Percentiles rank a stretch among this genome's conserved stretches.
Evolutionary conservation across 2,329 filamentous ascomycete species (phyloP).

Genomic region (Colletotrichum agaves): DNA sequence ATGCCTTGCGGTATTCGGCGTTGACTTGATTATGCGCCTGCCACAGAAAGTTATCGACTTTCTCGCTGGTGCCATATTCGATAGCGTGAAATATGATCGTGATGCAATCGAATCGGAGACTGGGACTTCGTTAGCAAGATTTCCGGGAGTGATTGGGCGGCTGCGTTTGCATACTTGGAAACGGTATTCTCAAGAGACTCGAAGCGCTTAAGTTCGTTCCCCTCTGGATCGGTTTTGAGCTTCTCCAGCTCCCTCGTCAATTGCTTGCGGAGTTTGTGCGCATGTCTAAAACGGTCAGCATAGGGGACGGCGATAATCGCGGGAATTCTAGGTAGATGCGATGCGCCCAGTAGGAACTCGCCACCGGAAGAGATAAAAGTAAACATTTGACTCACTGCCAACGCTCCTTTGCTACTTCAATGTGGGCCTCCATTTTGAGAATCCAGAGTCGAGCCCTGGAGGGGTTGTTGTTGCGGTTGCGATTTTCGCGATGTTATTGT

Average conservation of each 20-base stretch:
- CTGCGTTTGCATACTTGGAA: slow-evolving; percentile 50
- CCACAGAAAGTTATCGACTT: slow-evolving; percentile 81
- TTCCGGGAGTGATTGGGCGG: slow-evolving; percentile 11
- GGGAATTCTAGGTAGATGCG: neutral
- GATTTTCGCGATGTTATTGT: slow-evolving; percentile 31
- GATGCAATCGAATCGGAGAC: slow-evolving; percentile 78
- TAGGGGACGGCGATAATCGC: neutral
- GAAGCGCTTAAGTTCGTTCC: slow-evolving; percentile 54
- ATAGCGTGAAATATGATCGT: slow-evolving; percentile 79
- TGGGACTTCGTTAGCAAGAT: slow-evolving; percentile 47
- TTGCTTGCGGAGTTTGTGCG: slow-evolving; percentile 55
- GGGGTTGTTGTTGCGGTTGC: slow-evolving; percentile 30
- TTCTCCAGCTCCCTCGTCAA: slow-evolving; percentile 56
- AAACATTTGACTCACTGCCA: slow-evolving; percentile 51
- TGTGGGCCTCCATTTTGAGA: slow-evolving; percentile 29
- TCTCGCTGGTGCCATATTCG: slow-evolving; percentile 69
- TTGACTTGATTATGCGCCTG: slow-evolving; percentile 81
- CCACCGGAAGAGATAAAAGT: neutral
- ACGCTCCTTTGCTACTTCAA: slow-evolving; percentile 47
- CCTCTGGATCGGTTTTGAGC: slow-evolving; percentile 50
- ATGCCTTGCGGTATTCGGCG: slow-evolving; percentile 76
- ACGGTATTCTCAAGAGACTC: slow-evolving; percentile 56
- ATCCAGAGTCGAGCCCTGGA: slow-evolving; percentile 4
- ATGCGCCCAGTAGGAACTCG: neutral
- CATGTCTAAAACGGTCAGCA: slow-evolving; percentile 48